Evolutionary conservation across 2,329 filamentous ascomycete genomes (phyloP), one percentile per base, ranked within the genome.

Genomic region (Pseudonectria buxi): DNA sequence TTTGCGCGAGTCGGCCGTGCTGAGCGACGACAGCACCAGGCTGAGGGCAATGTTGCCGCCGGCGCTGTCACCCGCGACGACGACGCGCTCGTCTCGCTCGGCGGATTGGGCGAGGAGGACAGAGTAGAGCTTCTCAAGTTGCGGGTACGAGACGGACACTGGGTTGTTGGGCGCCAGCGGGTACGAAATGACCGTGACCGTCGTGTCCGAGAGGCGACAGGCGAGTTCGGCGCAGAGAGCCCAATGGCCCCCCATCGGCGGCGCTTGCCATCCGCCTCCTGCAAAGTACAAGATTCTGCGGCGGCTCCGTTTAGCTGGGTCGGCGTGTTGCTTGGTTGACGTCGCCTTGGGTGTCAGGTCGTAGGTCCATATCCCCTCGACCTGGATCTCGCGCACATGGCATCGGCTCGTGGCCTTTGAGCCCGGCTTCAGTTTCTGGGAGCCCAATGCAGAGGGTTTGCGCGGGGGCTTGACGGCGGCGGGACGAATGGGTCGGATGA

Each of bases 181-280:
- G 16, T 67, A 68, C 6, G 69, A 72, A 2, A 78, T 55, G 2
- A 78, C 43, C 0, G 62, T 67, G 3, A 76, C 54, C 4, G 50
- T 57, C 0, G 63, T 63, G 6, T 61, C 52, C 0, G 61, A 54
- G 3, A 76, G 40, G 1, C 63, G 50, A 3, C 54, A 51, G 0
- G 63, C 63, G 5, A 78, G 51, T 35, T 71, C 63, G 0, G 65
- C 58, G 33, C 64, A 60, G 6, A 76, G 53, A 6, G 60, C 60
- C 72, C 73, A 78, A 41, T 78, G 75, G 31, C 72, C 61, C 0
- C 54, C 44, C 3, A 61, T 64, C 0, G 75, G 67, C 0, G 69
- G 69, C 43, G 59, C 59, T 40, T 72, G 70, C 68, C 74, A 78
- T 4, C 70, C 71, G 6, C 74, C 74, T 2, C 74, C 75, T 0